Evolutionary conservation across 2,329 filamentous ascomycete species (phyloP).

Genomic region (Aspergillus unguis): DNA sequence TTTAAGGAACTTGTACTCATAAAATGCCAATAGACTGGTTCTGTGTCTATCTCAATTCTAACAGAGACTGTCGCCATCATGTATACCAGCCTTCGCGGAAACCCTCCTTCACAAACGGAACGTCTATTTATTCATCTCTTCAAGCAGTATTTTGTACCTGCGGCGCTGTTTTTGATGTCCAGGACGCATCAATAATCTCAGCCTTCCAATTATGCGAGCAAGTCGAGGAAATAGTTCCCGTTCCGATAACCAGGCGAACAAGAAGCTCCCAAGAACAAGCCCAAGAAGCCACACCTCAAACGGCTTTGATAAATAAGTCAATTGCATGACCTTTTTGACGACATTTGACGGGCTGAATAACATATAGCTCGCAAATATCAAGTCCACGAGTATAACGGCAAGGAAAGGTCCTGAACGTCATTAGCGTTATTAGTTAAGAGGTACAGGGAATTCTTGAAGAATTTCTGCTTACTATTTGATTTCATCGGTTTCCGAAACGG

Average conservation of each 20-base stretch:
- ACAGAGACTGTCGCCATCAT: background rate
- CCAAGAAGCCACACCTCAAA: slow-evolving; percentile 72
- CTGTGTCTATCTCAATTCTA: background rate
- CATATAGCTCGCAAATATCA: slow-evolving; percentile 74
- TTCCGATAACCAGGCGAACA: slow-evolving; percentile 68
- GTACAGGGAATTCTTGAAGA: background rate
- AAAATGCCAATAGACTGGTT: background rate
- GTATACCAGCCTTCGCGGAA: background rate
- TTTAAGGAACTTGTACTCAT: background rate
- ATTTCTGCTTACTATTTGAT: slow-evolving; percentile 65
- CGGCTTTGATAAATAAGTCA: slow-evolving; percentile 69
- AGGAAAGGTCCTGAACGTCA: slow-evolving; percentile 70
- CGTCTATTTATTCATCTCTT: slow-evolving; percentile 54
- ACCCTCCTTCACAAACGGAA: background rate
- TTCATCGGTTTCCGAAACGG: slow-evolving; percentile 80
- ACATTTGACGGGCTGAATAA: slow-evolving; percentile 68
- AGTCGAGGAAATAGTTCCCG: slow-evolving; percentile 65
- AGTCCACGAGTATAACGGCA: slow-evolving; percentile 65
- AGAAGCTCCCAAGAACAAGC: slow-evolving; percentile 68
- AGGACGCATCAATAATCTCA: slow-evolving; percentile 56
- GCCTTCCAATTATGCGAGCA: slow-evolving; percentile 63
- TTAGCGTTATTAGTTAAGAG: slow-evolving; percentile 6
- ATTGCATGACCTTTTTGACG: slow-evolving; percentile 74
- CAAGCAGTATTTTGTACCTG: slow-evolving; percentile 76
- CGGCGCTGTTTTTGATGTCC: slow-evolving; percentile 72